Evolutionary conservation across 208 protist species (phyloP), one percentile per base, ranked within the genome.

Genomic region (Leishmania gerbilli): DNA sequence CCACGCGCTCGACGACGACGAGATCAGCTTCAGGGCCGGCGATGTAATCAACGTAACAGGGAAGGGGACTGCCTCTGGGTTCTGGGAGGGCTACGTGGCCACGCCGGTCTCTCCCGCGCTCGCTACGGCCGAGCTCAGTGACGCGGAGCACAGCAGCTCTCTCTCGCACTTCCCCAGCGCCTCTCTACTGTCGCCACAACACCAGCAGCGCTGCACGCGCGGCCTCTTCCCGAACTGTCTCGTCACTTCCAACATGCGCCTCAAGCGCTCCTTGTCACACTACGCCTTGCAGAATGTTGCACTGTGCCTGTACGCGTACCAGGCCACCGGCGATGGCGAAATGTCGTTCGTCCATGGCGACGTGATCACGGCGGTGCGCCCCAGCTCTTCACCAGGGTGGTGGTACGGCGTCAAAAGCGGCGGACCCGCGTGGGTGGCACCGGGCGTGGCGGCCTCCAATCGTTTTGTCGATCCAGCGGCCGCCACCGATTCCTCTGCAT

Each of bases 21-120:
- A 98, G 77, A 92, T 98, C 47, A 95, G 90, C 80, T 98, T 98
- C 84, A 84, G 75, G 27, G 84, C 87, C n/a, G 93, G 93, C 19
- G 96, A 96, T 71, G 84, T 98, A 34, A 95, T 98, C 72, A 84
- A 84, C 40, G 92, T 97, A n/a, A 94, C 89, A 4, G 87, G 84
- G 21, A 97, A 98, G 82, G 90, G 87, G 37, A 81, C 85, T 55
- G 87, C 89, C 49, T 93, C 90, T 34, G 96, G 96, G 5, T 98
- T 92, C 87, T 98, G 95, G 95, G 79, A 95, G 65, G 96, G 96
- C 37, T 93, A 92, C 77, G 89, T 95, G 15, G 84, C 79, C 11
- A 79, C 75, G 31, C 84, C 79, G 1, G 64, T 80, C 6, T 27
- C 67, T 17, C 67, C 82, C 15, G 72, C 78, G 27, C 51, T 82